A percentile compares a stretch with the other conserved stretches of the same genome.
phyloP scores from a whole-genome alignment of 768 basidiomycete species.

The Boletus patriciae region DNA sequence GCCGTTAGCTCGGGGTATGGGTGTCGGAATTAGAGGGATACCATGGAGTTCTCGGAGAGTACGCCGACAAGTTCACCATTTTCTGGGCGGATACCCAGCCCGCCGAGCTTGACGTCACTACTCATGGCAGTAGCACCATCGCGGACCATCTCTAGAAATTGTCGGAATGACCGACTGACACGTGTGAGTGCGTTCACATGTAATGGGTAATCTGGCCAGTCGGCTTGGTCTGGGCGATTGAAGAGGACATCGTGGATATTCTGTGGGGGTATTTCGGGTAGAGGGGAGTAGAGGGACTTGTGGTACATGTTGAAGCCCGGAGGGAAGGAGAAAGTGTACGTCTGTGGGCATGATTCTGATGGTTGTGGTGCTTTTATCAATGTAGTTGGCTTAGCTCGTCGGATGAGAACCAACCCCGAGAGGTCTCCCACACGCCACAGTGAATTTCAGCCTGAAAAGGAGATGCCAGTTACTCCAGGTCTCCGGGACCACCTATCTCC shows the following conservation, averaged over 20 bases:
- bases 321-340: neutral
- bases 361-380: conserved; percentile 4
- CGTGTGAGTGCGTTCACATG: conserved; percentile 59
- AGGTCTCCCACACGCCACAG: too few species aligned
- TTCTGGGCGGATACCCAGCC: conserved; percentile 50
- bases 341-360: neutral
- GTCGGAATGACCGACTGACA: conserved; percentile 42
- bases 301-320: conserved; percentile 44
- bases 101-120: conserved; percentile 47
- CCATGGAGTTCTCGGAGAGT: conserved; percentile 67
- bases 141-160: conserved; percentile 52
- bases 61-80: conserved; percentile 67
- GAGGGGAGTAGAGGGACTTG: conserved; percentile 56
- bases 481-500: too few species aligned
- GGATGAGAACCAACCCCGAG: too few species aligned
- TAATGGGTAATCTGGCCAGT: conserved; percentile 56
- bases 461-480: too few species aligned
- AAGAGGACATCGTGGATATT: conserved; percentile 60
- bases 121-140: conserved; percentile 60
- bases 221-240: conserved; percentile 50
- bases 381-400: too few species aligned
- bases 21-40: conserved; percentile 24
- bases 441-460: too few species aligned
- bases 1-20: neutral
- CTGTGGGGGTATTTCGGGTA: conserved; percentile 47